Percentiles rank a stretch among this genome's conserved stretches.
These are phyloP conservation scores for Penicillium occitanis DNA, from an alignment of 2,329 filamentous ascomycete genomes.

Conservation along the genomic window DNA sequence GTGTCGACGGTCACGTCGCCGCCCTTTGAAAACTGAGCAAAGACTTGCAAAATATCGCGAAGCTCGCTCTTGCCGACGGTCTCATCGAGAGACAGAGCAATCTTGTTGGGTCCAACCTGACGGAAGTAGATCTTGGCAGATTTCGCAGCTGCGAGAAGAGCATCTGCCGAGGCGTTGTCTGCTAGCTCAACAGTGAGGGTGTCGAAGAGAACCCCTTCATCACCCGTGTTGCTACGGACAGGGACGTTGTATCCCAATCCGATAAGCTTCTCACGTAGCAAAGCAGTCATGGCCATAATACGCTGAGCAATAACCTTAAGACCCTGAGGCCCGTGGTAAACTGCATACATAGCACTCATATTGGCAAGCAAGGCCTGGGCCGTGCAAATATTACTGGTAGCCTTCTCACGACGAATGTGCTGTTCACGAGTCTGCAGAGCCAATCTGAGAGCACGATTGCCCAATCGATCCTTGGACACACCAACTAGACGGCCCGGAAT, in stretches of 20 bases:
- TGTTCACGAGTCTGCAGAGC: slow-evolving; percentile 92
- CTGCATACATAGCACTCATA: slow-evolving; percentile 91
- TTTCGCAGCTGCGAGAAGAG: slow-evolving; percentile 54
- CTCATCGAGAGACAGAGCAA: slow-evolving; percentile 79
- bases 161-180: slow-evolving; percentile 51
- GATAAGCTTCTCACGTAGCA: slow-evolving; percentile 65
- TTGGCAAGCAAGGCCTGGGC: slow-evolving; percentile 92
- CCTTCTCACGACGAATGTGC: slow-evolving; percentile 94
- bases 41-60: slow-evolving; percentile 57
- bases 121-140: slow-evolving; percentile 62
- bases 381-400: slow-evolving; percentile 96
- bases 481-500: slow-evolving; percentile 89
- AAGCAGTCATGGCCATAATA: slow-evolving; percentile 68
- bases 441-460: slow-evolving; percentile 75
- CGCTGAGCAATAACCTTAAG: slow-evolving; percentile 80
- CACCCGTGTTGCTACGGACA: slow-evolving; percentile 56
- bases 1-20: slow-evolving; percentile 34
- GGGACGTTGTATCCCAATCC: slow-evolving; percentile 64
- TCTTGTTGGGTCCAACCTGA: slow-evolving; percentile 57
- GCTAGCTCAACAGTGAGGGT: slow-evolving; percentile 69
- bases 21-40: slow-evolving; percentile 44
- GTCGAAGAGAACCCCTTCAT: slow-evolving; percentile 69
- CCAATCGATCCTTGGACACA: slow-evolving; percentile 85
- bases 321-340: slow-evolving; percentile 87
- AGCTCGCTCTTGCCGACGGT: slow-evolving; percentile 60